Base-by-base conservation (phyloP, 352 stramenopile genomes). In the Phytophthora ramorum region DNA sequence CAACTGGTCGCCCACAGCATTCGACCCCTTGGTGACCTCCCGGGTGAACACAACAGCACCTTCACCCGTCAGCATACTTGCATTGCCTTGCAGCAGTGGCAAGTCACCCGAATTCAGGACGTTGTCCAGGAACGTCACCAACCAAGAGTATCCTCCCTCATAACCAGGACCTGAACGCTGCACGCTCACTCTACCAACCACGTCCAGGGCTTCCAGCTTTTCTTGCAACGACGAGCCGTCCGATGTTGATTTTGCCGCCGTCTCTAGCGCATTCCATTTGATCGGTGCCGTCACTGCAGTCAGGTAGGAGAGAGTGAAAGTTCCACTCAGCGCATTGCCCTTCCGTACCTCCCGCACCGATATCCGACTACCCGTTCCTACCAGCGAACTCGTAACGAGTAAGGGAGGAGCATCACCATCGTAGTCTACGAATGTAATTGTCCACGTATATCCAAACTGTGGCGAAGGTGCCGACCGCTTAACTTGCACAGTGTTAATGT, bases 71-170 rank as follows among this genome's bases (percentile, higher is more conserved):
- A 94, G 41, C 4, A 24, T 14, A 10, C 53, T 73, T 0, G 54
- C 44, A 40, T 86, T 83, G 16, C 65, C 66, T 41, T 66, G 58
- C 3, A 93, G 54, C 17, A 89, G 58, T 0, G 82, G 70, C 7
- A 95, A 28, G 35, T 92, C 78, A 14, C 87, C 82, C 5, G 79
- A 71, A 51, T 92, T 92, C 19, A 91, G 44, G 2, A 69, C 71
- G 38, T 85, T 81, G 52, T 93, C 85, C n/a, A 93, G 68, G 57
- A 95, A 95, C 17, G 86, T 90, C 34, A 95, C 73, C n/a, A 66
- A 22, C 84, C 84, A 94, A 10, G 54, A 68, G 53, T 85, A 89
- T 5, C 86, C 86, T 8, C 79, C 82, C 55, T 94, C 76, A 17
- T 67, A 48, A 28, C 92, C 81, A 7, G 66, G 60, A 79, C 89